A percentile compares a stretch with the other conserved stretches of the same genome.
Conservation (phyloP, 148 eudicot genomes). For the Mesembryanthemum crystallinum region DNA sequence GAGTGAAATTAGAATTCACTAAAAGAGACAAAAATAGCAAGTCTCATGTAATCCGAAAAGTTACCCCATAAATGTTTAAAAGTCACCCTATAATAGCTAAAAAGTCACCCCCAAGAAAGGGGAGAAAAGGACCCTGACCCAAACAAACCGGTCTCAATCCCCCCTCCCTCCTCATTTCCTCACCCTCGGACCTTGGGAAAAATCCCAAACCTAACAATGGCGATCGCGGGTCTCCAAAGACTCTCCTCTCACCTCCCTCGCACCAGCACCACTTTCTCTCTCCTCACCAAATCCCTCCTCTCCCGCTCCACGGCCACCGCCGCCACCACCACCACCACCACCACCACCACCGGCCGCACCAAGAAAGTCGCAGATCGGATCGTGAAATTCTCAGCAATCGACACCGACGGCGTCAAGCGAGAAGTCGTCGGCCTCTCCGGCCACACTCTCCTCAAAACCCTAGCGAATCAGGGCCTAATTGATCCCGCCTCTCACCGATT, state of each 20-base stretch:
- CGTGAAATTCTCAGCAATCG: constrained; percentile 76
- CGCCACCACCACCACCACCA: constrained; percentile 30
- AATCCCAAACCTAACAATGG: constrained; percentile 37
- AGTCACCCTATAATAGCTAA: too few relatives aligned
- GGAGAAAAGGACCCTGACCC: too few relatives aligned
- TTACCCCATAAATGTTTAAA: too few relatives aligned
- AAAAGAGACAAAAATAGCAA: too few relatives aligned
- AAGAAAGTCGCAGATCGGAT: constrained; percentile 85
- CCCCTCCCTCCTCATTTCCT: not conserved
- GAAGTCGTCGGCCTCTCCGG: constrained; percentile 76
- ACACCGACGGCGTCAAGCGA: constrained; percentile 65
- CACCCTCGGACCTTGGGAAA: too few relatives aligned
- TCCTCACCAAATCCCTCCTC: constrained; percentile 39
- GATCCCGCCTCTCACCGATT: constrained; percentile 90
- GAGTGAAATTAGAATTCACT: too few relatives aligned
- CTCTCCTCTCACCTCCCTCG: constrained; percentile 47
- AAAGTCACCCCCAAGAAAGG: too few relatives aligned
- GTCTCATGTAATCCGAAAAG: too few relatives aligned
- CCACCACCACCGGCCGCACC: constrained; percentile 36
- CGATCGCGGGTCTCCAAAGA: constrained; percentile 46
- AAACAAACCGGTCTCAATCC: not conserved
- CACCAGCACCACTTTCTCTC: constrained; percentile 37
- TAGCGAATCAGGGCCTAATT: constrained; percentile 64
- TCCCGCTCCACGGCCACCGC: constrained; percentile 33
- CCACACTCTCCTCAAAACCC: constrained; percentile 72